Base-by-base conservation (phyloP, 495 filamentous ascomycete species). In the Hypoxylon lienhwacheense region DNA sequence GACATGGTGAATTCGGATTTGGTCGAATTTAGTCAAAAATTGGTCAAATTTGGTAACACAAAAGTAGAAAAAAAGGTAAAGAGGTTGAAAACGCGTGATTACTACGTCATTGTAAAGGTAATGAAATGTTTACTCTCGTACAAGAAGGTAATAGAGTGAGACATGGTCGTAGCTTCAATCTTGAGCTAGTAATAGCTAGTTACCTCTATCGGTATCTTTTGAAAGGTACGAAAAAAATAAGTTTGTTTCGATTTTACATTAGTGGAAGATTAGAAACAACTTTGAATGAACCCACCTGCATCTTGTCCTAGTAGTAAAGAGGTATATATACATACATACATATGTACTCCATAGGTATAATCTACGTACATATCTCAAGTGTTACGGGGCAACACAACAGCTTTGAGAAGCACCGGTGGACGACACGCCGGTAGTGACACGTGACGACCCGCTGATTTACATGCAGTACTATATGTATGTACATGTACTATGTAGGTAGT, bases 1-100 rank as follows among this genome's bases (percentile, higher is more conserved):
- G 63, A 35, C 61, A 66, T 69, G 36, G 39, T 39, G 22, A 35
- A 51, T 21, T n/a, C n/a, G n/a, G n/a, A n/a, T n/a, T n/a, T n/a
- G n/a, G n/a, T n/a, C n/a, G n/a, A n/a, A n/a, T n/a, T n/a, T n/a
- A n/a, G n/a, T n/a, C n/a, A n/a, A n/a, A n/a, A n/a, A n/a, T n/a
- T n/a, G 42, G 36, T 52, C 10, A 51, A 14, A 29, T 35, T 44
- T 15, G 32, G 55, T 47, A 19, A 47, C 42, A 47, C 35, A 37
- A 19, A 31, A 39, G 37, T 32, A 26, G 8, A 19, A 39, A 24
- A 31, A 47, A 29, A 47, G 29, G 25, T 49, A 28, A 17, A 16
- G n/a, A 22, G 28, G 32, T 44, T 7, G 37, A 36, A 11, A 55
- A 55, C 22, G 47, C 51, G 51, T 47, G 51, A 47, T 55, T 47